Evolutionary conservation across 129 eudicot species (phyloP).

Genomic region (Flaveria sonorensis): DNA sequence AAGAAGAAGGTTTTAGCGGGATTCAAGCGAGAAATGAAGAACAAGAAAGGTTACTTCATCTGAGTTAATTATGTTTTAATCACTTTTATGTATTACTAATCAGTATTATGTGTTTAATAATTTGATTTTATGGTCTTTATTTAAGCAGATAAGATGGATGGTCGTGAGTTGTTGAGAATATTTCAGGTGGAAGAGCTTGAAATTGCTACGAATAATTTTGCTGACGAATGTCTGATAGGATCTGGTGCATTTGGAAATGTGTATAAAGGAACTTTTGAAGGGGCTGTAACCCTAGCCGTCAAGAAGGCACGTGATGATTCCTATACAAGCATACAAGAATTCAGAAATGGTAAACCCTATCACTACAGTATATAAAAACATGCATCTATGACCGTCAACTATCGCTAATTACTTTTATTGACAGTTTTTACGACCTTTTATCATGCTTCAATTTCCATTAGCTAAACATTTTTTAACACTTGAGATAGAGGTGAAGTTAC

Average conservation of each 20-base stretch:
- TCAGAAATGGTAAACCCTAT: conserved; percentile 59
- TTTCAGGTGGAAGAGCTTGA: conserved; percentile 60
- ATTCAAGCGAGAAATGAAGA: conserved; percentile 29
- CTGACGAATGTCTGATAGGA: conserved; percentile 57
- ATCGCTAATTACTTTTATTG: background rate
- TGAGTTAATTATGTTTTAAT: background rate
- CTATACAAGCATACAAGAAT: conserved; percentile 59
- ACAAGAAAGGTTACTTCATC: conserved; percentile 43
- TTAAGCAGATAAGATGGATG: conserved; percentile 51
- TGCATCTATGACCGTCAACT: background rate
- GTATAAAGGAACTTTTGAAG: conserved; percentile 59
- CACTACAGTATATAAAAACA: background rate
- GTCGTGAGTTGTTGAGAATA: conserved; percentile 50
- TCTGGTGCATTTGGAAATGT: conserved; percentile 84
- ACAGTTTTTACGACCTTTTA: background rate
- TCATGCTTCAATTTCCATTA: background rate
- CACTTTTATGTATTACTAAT: background rate
- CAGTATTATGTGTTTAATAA: background rate
- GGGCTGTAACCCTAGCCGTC: conserved; percentile 58
- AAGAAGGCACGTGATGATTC: conserved; percentile 61
- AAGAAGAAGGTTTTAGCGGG: conserved; percentile 47
- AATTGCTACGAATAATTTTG: conserved; percentile 66
- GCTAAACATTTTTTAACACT: background rate
- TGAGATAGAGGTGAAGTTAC: conserved; percentile 64
- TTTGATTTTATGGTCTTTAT: conserved; percentile 4